Conservation (phyloP, 2,329 filamentous ascomycete species). For the Neofusicoccum sp. region DNA sequence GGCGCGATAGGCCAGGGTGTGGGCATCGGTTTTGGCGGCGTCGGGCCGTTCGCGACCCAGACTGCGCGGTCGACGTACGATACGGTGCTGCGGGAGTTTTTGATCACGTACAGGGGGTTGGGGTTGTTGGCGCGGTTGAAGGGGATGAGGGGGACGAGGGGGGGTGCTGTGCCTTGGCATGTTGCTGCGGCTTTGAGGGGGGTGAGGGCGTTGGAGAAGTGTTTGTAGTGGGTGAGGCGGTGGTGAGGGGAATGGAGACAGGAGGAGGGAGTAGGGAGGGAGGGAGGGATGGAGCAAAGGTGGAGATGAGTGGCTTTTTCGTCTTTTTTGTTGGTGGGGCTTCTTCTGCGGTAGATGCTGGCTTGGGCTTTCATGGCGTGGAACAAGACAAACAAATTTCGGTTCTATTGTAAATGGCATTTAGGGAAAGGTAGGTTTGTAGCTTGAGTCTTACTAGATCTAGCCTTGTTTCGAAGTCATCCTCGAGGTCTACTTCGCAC, state of each 20-base stretch:
- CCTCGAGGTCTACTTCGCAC: too few species aligned
- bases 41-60: constrained; percentile 9
- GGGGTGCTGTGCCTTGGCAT: constrained; percentile 72
- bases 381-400: too few species aligned
- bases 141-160: constrained; percentile 56
- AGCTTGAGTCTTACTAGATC: too few species aligned
- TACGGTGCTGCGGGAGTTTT: constrained; percentile 65
- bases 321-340: too few species aligned
- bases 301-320: too few species aligned
- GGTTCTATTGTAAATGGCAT: too few species aligned
- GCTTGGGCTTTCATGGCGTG: too few species aligned
- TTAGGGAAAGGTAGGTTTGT: too few species aligned
- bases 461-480: too few species aligned
- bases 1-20: constrained; percentile 34
- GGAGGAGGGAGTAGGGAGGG: background rate
- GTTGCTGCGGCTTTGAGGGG: constrained; percentile 69
- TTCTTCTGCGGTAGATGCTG: too few species aligned
- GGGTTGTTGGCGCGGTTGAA: constrained; percentile 67
- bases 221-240: background rate
- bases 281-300: background rate
- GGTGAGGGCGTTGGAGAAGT: constrained; percentile 55
- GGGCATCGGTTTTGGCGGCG: background rate
- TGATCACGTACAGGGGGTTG: constrained; percentile 66
- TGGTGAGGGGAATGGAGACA: background rate
- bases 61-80: constrained; percentile 47